Conservation (phyloP, 805 yeast species). For the Ogataea parapolymorpha region DNA sequence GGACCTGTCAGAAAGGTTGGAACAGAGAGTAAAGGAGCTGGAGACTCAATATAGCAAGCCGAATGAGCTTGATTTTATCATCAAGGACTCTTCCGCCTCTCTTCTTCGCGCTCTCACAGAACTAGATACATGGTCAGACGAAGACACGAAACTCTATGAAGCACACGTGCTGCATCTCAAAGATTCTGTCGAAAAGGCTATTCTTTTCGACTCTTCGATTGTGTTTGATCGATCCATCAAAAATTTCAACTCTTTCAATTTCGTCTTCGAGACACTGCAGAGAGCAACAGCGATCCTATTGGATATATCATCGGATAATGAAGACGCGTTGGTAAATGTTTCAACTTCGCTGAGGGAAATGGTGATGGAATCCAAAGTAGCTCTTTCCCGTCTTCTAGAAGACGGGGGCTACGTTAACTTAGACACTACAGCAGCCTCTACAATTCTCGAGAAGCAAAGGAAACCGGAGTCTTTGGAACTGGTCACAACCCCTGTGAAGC, state of each 20-base stretch:
- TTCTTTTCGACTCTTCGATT: conserved; percentile 53
- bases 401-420: conserved; percentile 12
- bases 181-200: conserved; percentile 49
- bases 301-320: conserved; percentile 18
- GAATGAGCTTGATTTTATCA: conserved; percentile 50
- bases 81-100: conserved; percentile 43
- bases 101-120: conserved; percentile 47
- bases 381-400: conserved; percentile 18
- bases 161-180: conserved; percentile 40
- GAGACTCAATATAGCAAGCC: conserved; percentile 48
- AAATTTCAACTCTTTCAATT: conserved; percentile 19
- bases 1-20: conserved; percentile 34
- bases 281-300: conserved; percentile 14
- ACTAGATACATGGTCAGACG: conserved; percentile 52
- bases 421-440: conserved; percentile 3
- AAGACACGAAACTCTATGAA: conserved; percentile 42
- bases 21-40: conserved; percentile 46
- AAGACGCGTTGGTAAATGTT: conserved; percentile 11
- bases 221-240: conserved; percentile 47
- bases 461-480: background rate
- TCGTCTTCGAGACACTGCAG: conserved; percentile 13
- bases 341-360: conserved; percentile 13
- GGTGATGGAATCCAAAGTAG: conserved; percentile 10
- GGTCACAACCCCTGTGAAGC: conserved; percentile 2
- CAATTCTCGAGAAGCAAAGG: conserved; percentile 2